phyloP scores from a whole-genome alignment of 2,329 filamentous ascomycete species.

The Amylocarpus encephaloides region DNA sequence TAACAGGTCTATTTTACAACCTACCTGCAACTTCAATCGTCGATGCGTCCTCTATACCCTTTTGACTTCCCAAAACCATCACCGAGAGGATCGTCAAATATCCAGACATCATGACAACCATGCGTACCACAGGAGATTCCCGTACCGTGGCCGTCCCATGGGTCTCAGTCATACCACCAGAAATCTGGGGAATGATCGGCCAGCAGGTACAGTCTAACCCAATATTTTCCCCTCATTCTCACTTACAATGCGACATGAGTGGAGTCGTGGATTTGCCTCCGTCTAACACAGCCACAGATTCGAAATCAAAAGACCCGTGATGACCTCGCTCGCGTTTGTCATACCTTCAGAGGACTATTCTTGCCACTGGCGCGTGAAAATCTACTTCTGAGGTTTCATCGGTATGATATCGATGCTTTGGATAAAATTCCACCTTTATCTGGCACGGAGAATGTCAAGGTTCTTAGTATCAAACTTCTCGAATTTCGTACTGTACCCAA shows the following conservation, averaged over 20 bases:
- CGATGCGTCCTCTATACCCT: too few species aligned
- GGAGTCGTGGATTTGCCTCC: too few species aligned
- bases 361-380: not conserved
- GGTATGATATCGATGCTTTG: not conserved
- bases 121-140: too few species aligned
- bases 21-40: too few species aligned
- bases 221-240: not conserved
- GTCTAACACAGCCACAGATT: conserved; percentile 4
- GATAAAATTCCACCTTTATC: not conserved
- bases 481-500: conserved; percentile 5
- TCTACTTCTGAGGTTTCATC: not conserved
- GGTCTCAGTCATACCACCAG: conserved; percentile 1
- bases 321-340: conserved; percentile 31
- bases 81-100: too few species aligned
- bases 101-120: too few species aligned
- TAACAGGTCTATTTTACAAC: too few species aligned
- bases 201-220: not conserved
- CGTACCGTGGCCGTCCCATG: not conserved
- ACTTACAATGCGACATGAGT: not conserved
- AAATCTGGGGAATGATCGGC: conserved; percentile 2
- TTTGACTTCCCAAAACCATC: too few species aligned
- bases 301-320: conserved; percentile 3
- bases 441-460: conserved; percentile 4
- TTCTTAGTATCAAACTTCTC: conserved; percentile 3
- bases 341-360: conserved; percentile 1